A percentile compares a stretch with the other conserved stretches of the same genome.
Conservation (phyloP, 2,329 filamentous ascomycete genomes). For the Phialocephala sp. region DNA sequence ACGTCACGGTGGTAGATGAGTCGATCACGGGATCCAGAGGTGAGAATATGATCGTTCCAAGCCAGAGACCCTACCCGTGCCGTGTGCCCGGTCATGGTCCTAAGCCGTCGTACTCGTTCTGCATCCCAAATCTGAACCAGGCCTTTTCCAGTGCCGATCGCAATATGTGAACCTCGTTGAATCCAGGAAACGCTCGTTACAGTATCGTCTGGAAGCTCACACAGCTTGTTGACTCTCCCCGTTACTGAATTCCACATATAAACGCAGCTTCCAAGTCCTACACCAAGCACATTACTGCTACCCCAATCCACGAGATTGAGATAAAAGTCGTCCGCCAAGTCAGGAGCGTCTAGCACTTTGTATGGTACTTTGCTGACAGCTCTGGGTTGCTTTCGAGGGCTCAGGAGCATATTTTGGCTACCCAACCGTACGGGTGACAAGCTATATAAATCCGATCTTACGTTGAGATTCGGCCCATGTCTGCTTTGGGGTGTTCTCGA, state of each 20-base stretch:
- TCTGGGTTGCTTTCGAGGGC: conserved; percentile 84
- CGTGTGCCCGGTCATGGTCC: conserved; percentile 97
- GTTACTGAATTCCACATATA: conserved; percentile 98
- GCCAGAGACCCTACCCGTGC: conserved; percentile 91
- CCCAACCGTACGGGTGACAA: conserved; percentile 91
- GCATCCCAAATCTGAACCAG: conserved; percentile 98
- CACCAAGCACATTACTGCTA: conserved; percentile 89
- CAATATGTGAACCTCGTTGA: conserved; percentile 92
- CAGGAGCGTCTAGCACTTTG: conserved; percentile 95
- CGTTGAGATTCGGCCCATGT: conserved; percentile 87
- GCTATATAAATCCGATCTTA: conserved; percentile 91
- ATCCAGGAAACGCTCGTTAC: conserved; percentile 99
- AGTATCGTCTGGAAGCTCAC: conserved; percentile 88
- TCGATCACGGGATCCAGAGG: conserved; percentile 91
- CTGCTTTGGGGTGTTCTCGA: conserved; percentile 88
- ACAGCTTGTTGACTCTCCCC: conserved; percentile 90
- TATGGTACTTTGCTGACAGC: conserved; percentile 96
- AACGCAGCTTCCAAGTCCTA: conserved; percentile 89
- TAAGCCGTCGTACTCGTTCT: conserved; percentile 79
- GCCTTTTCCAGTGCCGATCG: conserved; percentile 93
- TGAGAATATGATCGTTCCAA: conserved; percentile 98
- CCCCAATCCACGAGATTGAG: conserved; percentile 98
- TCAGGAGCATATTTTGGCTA: conserved; percentile 92
- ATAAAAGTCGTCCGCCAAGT: conserved; percentile 97
- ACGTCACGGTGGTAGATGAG: conserved; percentile 96